Conservation (phyloP, 805 yeast genomes). For the Wickerhamomyces hampshirensis region DNA sequence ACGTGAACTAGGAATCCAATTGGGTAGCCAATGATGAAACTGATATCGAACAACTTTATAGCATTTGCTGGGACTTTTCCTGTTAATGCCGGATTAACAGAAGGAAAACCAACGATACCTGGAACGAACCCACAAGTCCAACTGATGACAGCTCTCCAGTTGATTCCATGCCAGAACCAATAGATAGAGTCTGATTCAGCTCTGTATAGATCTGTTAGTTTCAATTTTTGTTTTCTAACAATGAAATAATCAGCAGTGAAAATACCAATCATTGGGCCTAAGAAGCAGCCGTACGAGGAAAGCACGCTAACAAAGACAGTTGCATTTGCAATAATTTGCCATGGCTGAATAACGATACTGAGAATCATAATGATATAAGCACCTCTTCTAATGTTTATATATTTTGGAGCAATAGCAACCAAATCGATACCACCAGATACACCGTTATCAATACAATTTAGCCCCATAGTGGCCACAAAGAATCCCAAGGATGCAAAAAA, state of each 20-base stretch:
- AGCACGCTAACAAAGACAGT: conserved; percentile 21
- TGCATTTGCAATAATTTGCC: conserved; percentile 38
- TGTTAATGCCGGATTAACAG: conserved; percentile 25
- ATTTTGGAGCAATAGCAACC: conserved; percentile 45
- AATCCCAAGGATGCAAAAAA: conserved; percentile 37
- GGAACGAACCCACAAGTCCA: conserved; percentile 38
- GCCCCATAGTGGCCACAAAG: conserved; percentile 30
- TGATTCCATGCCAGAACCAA: conserved; percentile 39
- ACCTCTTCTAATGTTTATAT: conserved; percentile 59
- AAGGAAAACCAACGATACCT: conserved; percentile 37
- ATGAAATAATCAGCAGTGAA: conserved; percentile 31
- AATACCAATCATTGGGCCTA: conserved; percentile 41
- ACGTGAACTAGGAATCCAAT: conserved; percentile 22
- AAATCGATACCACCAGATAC: conserved; percentile 48
- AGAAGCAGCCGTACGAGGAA: conserved; percentile 30
- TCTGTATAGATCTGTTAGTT: conserved; percentile 37
- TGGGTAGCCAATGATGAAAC: conserved; percentile 24
- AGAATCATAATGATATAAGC: conserved; percentile 62
- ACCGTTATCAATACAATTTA: conserved; percentile 38
- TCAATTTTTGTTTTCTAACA: conserved; percentile 34
- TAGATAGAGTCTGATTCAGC: conserved; percentile 31
- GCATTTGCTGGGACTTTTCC: conserved; percentile 20
- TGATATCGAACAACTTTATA: conserved; percentile 23
- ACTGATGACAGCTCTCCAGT: conserved; percentile 36
- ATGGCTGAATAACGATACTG: conserved; percentile 72